Base-by-base conservation (phyloP, 2,329 filamentous ascomycete species). In the Plectosphaerella sp. region DNA sequence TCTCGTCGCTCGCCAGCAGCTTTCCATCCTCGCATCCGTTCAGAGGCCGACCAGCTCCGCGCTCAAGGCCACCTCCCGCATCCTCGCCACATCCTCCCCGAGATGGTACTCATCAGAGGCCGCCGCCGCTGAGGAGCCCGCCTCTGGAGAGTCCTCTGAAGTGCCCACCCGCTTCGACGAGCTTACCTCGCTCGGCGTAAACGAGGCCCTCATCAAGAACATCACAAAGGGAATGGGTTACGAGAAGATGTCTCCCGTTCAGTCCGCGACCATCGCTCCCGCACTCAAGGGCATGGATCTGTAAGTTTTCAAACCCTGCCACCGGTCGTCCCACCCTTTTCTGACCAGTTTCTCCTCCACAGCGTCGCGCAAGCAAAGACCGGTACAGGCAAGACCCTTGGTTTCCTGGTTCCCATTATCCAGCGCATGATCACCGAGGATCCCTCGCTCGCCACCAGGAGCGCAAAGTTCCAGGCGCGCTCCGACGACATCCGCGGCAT, bases 311-410 rank as follows among this genome's bases (percentile, higher is more conserved):
- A 39, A n/a, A 45, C 8, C 61, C 47, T 28, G 4, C n/a, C 37
- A 15, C 37, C 37, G n/a, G 15, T 9, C 12, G 18, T 9, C 4
- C n/a, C 37, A 41, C 15, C n/a, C 12, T 16, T 5, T 41, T 9
- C 37, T 41, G 37, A 41, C 16, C 15, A 41, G 10, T 45, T 45
- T 55, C 48, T 48, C 51, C 43, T 50, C 39, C 43, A 55, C 63
- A 90, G 88, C 61, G 79, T 97, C 59, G 94, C 93, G 46, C 94
- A 97, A 74, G 94, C 94, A 54, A 96, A 90, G 73, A 99, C 94
- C 9, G 94, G 94, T 66, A 97, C 94, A 4, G 94, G 94, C 66
- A 99, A 99, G 74, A 99, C 94, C 0, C 74, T 97, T 52, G 94
- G 90, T 36, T 99, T 97, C 76, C 78, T 99, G 22, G 72, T 97